Percentiles rank a stretch among this genome's conserved stretches.
Evolutionary conservation across 2,329 filamentous ascomycete species (phyloP).

Genomic region (Tolypocladium inflatum): DNA sequence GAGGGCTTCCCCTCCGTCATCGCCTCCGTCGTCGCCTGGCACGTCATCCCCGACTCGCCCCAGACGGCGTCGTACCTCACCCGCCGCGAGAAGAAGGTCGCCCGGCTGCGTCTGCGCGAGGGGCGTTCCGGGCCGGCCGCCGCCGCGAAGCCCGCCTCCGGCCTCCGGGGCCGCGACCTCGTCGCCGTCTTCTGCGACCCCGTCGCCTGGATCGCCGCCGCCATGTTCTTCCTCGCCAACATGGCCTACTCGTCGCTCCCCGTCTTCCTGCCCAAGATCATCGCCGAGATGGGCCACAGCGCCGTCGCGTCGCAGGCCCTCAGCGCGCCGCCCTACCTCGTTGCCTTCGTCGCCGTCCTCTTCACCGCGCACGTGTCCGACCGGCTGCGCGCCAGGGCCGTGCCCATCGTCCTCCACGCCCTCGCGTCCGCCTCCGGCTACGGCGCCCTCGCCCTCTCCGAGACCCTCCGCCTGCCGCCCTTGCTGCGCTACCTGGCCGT

Average conservation of each 20-base stretch:
- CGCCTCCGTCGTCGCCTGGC: slow-evolving; percentile 64
- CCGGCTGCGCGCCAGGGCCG: slow-evolving; percentile 48
- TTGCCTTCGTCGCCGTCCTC: slow-evolving; percentile 64
- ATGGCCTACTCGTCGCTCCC: slow-evolving; percentile 82
- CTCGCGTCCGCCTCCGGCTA: slow-evolving; percentile 55
- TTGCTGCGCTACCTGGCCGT: slow-evolving; percentile 61
- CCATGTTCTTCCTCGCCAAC: slow-evolving; percentile 83
- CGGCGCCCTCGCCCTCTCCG: slow-evolving; percentile 49
- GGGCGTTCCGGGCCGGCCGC: slow-evolving; percentile 15
- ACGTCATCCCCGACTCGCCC: slow-evolving; percentile 67
- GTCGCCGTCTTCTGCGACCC: slow-evolving; percentile 30
- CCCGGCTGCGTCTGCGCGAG: slow-evolving; percentile 54
- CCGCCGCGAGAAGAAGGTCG: slow-evolving; percentile 57
- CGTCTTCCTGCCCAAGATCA: slow-evolving; percentile 76
- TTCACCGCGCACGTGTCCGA: slow-evolving; percentile 66
- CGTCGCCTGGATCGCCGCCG: slow-evolving; percentile 56
- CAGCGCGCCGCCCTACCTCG: slow-evolving; percentile 70
- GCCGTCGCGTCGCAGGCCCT: slow-evolving; percentile 63
- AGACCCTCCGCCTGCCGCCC: slow-evolving; percentile 30
- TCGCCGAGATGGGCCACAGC: slow-evolving; percentile 66
- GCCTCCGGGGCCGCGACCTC: slow-evolving; percentile 47
- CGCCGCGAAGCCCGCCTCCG: slow-evolving; percentile 9
- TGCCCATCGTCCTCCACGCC: slow-evolving; percentile 60
- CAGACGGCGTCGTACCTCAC: slow-evolving; percentile 55
- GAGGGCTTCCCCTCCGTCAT: slow-evolving; percentile 80